phyloP scores from a whole-genome alignment of 2,329 filamentous ascomycete genomes.

The Thermoascus crustaceus region DNA sequence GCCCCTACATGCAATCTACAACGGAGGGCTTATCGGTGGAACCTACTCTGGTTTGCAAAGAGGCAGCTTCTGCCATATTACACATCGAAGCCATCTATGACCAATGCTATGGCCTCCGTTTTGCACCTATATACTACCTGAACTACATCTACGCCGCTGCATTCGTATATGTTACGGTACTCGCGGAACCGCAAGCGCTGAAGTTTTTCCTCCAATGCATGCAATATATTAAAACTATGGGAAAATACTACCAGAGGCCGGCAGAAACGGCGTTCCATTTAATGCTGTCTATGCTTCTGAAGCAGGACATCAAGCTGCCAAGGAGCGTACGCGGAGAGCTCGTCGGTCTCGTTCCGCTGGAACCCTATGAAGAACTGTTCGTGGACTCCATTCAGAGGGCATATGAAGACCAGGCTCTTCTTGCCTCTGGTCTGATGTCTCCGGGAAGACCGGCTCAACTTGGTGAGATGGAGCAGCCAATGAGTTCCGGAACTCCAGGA shows the following conservation, averaged over 20 bases:
- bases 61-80: constrained; percentile 1
- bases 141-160: not conserved
- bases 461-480: not conserved
- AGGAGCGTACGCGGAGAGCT: not conserved
- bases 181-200: not conserved
- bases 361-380: not conserved
- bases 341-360: not conserved
- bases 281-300: not conserved
- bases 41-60: not conserved
- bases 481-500: not conserved
- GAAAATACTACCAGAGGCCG: not conserved
- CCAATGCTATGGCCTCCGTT: constrained; percentile 2
- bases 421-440: not conserved
- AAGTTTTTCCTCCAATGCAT: not conserved
- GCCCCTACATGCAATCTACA: not conserved
- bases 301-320: not conserved
- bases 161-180: not conserved
- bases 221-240: constrained; percentile 1
- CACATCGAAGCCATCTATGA: not conserved
- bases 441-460: not conserved
- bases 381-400: not conserved
- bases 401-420: not conserved
- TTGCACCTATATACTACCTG: constrained; percentile 1
- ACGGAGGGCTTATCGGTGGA: not conserved
- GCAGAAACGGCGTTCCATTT: not conserved